phyloP scores from a whole-genome alignment of 106 monocot genomes.

The Dendrobium chrysotoxum region DNA sequence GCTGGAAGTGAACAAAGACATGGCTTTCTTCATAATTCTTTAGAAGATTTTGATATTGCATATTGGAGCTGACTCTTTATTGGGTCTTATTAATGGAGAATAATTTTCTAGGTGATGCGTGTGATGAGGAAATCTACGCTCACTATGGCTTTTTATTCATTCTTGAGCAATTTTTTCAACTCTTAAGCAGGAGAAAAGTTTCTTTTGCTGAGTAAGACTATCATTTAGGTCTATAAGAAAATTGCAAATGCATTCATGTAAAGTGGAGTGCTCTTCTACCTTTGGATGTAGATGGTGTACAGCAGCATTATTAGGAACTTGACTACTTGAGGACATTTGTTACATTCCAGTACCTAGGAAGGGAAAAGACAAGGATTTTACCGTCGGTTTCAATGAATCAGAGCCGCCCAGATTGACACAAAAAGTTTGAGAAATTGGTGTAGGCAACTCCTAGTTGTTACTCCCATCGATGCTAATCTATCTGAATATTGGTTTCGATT shows the following conservation, averaged over 20 bases:
- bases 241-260: background rate
- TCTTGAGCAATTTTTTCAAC: background rate
- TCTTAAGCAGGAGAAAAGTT: background rate
- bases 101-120: background rate
- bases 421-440: background rate
- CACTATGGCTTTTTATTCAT: background rate
- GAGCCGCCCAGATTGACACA: background rate
- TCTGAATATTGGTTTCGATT: background rate
- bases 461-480: background rate
- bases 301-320: background rate
- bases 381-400: background rate
- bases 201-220: background rate
- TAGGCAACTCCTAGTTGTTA: background rate
- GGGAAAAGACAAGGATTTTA: background rate
- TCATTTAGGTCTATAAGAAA: background rate
- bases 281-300: slow-evolving; percentile 2
- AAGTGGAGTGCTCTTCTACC: background rate
- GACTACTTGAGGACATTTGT: background rate
- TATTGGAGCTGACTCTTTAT: background rate
- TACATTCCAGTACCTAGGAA: background rate
- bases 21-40: background rate
- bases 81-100: background rate
- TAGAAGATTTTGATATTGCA: background rate
- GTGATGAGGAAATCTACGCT: background rate
- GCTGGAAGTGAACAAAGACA: background rate